Conservation (phyloP, 495 filamentous ascomycete species). For the Collariella sp. region DNA sequence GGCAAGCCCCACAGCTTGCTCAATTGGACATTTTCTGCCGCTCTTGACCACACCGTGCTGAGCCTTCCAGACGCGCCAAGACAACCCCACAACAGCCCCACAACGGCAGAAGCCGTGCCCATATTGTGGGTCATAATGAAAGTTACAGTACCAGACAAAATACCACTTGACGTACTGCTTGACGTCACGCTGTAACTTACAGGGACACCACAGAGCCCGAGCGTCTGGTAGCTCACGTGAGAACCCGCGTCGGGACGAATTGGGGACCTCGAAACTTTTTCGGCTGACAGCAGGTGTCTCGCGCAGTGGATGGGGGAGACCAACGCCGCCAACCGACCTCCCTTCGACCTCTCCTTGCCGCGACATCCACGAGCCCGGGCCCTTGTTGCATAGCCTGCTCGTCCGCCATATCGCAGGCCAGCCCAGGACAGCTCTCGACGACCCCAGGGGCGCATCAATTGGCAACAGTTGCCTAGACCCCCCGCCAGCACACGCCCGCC, state of each 20-base stretch:
- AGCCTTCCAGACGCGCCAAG: neutral
- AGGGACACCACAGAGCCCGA: neutral
- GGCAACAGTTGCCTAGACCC: neutral
- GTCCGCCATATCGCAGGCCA: neutral
- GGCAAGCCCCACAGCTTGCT: neutral
- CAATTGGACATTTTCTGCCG: constrained; percentile 12
- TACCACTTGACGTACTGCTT: neutral
- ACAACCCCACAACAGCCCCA: neutral
- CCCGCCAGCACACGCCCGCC: neutral
- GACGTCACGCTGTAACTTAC: neutral
- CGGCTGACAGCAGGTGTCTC: constrained; percentile 3
- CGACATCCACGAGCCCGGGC: neutral
- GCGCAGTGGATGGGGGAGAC: neutral
- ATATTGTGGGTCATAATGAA: neutral
- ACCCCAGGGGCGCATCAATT: constrained; percentile 10
- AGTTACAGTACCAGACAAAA: neutral
- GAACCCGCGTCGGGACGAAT: constrained; percentile 6
- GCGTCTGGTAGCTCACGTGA: constrained; percentile 20
- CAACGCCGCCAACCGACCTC: neutral
- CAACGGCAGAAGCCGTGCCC: neutral
- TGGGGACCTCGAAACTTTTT: constrained; percentile 20
- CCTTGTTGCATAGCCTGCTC: neutral
- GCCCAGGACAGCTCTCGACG: neutral
- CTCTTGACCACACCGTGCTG: constrained; percentile 10
- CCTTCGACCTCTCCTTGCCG: neutral